Base-by-base conservation (phyloP, 1,284 basidiomycete species). In the Acaromyces ingoldii region DNA sequence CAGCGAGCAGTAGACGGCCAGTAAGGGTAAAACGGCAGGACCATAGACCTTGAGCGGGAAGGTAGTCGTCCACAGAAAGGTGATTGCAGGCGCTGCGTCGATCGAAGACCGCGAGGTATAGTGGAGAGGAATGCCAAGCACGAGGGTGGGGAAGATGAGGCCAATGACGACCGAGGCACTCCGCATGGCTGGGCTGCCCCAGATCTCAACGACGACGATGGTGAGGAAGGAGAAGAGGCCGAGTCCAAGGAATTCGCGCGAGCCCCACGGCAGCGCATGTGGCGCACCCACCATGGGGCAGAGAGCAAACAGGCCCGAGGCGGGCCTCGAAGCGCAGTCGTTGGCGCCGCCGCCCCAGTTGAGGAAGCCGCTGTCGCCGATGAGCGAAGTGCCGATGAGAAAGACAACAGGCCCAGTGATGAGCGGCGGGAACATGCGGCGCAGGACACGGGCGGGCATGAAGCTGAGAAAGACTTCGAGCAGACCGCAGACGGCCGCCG, bases 201-300 rank as follows among this genome's bases (percentile, higher is more conserved):
- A 87, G 25, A 89, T 76, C 66, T 89, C 86, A 3, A 75, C 63
- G 19, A 90, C 70, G 59, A 90, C 81, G 63, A 91, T 89, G 6
- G 83, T 82, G 45, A 85, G 70, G 76, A 91, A 91, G 0, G 84
- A 84, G 19, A 91, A 78, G 80, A 91, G 90, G 0, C 89, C 89
- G 29, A 91, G 82, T 2, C 89, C 87, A 42, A 90, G 85, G 76
- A 88, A 89, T 65, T 88, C 81, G 0, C 87, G 84, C 0, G 85
- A 85, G 15, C 87, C 87, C 85, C 86, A 89, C 34, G 38, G 29
- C 39, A 56, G 59, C 40, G 59, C 58, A 82, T 85, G 24, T 80
- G 84, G 0, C 84, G 87, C 55, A 6, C 55, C 47, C 19, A 61
- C 53, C 24, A 31, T 39, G 11, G 59, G 59, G 65, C 88, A 90